phyloP scores from a whole-genome alignment of 441 rosid species.

The Manihot esculenta region DNA sequence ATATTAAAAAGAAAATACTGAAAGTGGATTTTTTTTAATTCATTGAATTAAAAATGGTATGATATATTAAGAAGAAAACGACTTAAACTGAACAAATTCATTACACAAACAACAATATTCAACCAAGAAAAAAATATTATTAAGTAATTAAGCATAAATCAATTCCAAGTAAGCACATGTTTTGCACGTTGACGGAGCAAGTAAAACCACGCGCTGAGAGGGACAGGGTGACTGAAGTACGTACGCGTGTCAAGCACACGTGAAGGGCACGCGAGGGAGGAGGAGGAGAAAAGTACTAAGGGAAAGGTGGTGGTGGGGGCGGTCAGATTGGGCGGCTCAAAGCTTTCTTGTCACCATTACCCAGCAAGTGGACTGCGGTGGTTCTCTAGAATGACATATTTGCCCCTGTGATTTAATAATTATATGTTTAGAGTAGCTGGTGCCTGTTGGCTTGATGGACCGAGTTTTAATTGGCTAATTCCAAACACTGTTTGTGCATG shows the following conservation, averaged over 20 bases:
- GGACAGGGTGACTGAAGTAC: background rate
- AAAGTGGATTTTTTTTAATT: too few relatives aligned
- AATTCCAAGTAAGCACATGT: background rate
- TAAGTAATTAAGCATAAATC: background rate
- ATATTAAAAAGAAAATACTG: too few relatives aligned
- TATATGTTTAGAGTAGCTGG: background rate
- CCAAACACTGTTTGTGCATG: background rate
- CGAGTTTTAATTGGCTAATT: background rate
- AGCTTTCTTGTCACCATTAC: conserved; percentile 10
- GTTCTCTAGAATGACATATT: conserved; percentile 1
- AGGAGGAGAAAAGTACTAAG: background rate
- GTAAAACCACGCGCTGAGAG: conserved; percentile 1
- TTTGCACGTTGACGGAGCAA: background rate
- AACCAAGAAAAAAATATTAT: background rate
- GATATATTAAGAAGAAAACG: too few relatives aligned
- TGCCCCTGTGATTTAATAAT: background rate
- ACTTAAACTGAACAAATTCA: background rate
- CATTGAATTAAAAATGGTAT: too few relatives aligned
- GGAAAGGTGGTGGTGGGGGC: conserved; percentile 13
- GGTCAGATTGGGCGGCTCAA: conserved; percentile 45
- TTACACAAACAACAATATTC: too few relatives aligned
- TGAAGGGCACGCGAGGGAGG: conserved; percentile 17
- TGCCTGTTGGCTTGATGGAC: background rate
- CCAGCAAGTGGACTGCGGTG: background rate
- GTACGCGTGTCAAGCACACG: conserved; percentile 16